A percentile compares a stretch with the other conserved stretches of the same genome.
These are phyloP conservation scores for Conticribra weissflogii DNA, from an alignment of 108 stramenopile species.

Conservation along the genomic window DNA sequence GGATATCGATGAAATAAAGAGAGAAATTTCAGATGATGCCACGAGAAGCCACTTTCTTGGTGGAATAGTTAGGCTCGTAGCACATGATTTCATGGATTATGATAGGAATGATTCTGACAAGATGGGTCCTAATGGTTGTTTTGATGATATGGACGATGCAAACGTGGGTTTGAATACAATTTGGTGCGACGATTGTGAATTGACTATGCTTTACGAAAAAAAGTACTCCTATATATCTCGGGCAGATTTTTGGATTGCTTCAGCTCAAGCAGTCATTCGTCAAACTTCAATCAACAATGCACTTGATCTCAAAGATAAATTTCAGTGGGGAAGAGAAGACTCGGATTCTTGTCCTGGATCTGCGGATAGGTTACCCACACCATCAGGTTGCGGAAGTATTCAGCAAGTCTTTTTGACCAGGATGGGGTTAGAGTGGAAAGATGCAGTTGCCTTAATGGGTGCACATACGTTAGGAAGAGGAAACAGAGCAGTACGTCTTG, in stretches of 20 bases:
- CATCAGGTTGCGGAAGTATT: slow-evolving; percentile 25
- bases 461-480: slow-evolving; percentile 48
- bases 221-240: slow-evolving; percentile 43
- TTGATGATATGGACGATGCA: slow-evolving; percentile 27
- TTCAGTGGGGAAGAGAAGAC: slow-evolving; percentile 36
- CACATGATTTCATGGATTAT: slow-evolving; percentile 53
- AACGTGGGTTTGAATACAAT: slow-evolving; percentile 38
- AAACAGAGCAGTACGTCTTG: background rate
- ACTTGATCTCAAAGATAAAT: slow-evolving; percentile 35
- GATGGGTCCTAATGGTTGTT: slow-evolving; percentile 51
- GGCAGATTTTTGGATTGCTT: slow-evolving; percentile 54
- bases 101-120: slow-evolving; percentile 25
- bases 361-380: slow-evolving; percentile 32
- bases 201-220: slow-evolving; percentile 23
- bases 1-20: slow-evolving; percentile 26
- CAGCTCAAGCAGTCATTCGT: slow-evolving; percentile 45
- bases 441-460: slow-evolving; percentile 50
- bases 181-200: slow-evolving; percentile 37
- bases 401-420: slow-evolving; percentile 36
- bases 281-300: slow-evolving; percentile 42
- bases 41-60: slow-evolving; percentile 39
- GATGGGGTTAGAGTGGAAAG: slow-evolving; percentile 48
- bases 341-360: slow-evolving; percentile 21
- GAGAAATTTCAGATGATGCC: slow-evolving; percentile 18
- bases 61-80: slow-evolving; percentile 47